Evolutionary conservation across 805 yeast species (phyloP).

Genomic region (Candida bentonensis): DNA sequence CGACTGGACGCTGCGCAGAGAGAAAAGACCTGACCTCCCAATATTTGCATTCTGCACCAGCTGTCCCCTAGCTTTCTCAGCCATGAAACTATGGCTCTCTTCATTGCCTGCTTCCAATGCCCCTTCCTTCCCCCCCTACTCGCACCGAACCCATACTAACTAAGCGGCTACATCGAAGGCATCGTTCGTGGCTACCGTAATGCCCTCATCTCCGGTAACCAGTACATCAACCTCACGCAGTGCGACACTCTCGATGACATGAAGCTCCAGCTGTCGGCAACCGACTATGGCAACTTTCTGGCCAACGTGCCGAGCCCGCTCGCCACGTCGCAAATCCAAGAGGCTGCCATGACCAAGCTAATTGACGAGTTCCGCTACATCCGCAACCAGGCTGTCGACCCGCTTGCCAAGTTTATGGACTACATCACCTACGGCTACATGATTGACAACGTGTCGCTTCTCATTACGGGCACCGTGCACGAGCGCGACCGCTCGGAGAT

Average conservation of each 20-base stretch:
- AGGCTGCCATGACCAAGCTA: slow-evolving; percentile 56
- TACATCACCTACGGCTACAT: slow-evolving; percentile 90
- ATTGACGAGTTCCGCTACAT: slow-evolving; percentile 77
- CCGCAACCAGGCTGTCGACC: slow-evolving; percentile 70
- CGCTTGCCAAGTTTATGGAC: slow-evolving; percentile 72
- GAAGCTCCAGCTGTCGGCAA: slow-evolving; percentile 84
- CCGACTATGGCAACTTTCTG: slow-evolving; percentile 88
- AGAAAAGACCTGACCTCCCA: too few species aligned
- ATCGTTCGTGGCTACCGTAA: slow-evolving; percentile 88
- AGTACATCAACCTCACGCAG: slow-evolving; percentile 85
- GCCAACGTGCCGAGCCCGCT: slow-evolving; percentile 72
- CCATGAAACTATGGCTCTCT: too few species aligned
- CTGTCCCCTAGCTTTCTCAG: too few species aligned
- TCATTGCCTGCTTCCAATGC: too few species aligned
- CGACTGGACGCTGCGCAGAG: too few species aligned
- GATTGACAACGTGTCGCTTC: slow-evolving; percentile 93
- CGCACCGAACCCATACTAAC: slow-evolving; percentile 1
- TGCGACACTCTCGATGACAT: slow-evolving; percentile 92
- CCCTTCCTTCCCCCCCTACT: too few species aligned
- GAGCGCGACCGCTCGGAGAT: slow-evolving; percentile 85
- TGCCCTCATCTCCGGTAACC: slow-evolving; percentile 62
- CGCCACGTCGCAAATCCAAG: slow-evolving; percentile 77
- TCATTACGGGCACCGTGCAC: slow-evolving; percentile 95
- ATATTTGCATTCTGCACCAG: too few species aligned
- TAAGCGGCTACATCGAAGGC: slow-evolving; percentile 78